Percentiles rank a stretch among this genome's conserved stretches.
These are phyloP conservation scores for Begonia peltatifolia DNA, from an alignment of 306 rosid species.

Conservation along the genomic window DNA sequence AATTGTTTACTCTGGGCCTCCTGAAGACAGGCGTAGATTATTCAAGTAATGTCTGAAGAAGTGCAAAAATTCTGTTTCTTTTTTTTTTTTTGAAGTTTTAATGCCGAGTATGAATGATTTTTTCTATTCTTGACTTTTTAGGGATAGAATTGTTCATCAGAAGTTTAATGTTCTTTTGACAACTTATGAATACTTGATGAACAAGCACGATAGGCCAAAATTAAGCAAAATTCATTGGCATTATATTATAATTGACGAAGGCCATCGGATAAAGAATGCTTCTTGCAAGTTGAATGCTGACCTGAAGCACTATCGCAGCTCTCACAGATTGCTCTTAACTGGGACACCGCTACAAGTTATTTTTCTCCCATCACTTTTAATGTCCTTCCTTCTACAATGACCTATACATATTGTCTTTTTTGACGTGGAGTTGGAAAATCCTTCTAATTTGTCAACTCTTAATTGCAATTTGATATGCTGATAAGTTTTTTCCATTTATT, in stretches of 20 bases:
- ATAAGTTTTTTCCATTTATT: conserved; percentile 12
- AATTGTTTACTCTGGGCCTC: conserved; percentile 89
- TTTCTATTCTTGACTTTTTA: conserved; percentile 22
- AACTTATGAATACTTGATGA: conserved; percentile 95
- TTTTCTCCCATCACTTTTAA: conserved; percentile 11
- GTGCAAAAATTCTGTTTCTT: conserved; percentile 3
- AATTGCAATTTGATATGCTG: conserved; percentile 9
- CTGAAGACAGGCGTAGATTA: conserved; percentile 87
- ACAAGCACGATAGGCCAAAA: conserved; percentile 99
- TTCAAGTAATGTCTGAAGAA: conserved; percentile 53
- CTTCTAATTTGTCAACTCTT: conserved; percentile 5
- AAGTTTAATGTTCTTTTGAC: conserved; percentile 96
- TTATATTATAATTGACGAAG: conserved; percentile 93
- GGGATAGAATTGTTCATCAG: conserved; percentile 89
- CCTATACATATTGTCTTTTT: conserved; percentile 5
- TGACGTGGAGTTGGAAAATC: not conserved
- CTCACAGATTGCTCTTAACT: conserved; percentile 93
- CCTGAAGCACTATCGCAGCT: conserved; percentile 82
- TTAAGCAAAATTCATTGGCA: conserved; percentile 94
- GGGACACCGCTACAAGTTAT: conserved; percentile 98
- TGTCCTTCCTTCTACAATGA: conserved; percentile 5
- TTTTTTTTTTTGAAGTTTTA: not conserved
- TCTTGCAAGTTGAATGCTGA: conserved; percentile 99
- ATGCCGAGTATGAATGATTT: conserved; percentile 11
- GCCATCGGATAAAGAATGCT: conserved; percentile 99